phyloP scores from a whole-genome alignment of 495 filamentous ascomycete species.

The Hypoxylon rickii region DNA sequence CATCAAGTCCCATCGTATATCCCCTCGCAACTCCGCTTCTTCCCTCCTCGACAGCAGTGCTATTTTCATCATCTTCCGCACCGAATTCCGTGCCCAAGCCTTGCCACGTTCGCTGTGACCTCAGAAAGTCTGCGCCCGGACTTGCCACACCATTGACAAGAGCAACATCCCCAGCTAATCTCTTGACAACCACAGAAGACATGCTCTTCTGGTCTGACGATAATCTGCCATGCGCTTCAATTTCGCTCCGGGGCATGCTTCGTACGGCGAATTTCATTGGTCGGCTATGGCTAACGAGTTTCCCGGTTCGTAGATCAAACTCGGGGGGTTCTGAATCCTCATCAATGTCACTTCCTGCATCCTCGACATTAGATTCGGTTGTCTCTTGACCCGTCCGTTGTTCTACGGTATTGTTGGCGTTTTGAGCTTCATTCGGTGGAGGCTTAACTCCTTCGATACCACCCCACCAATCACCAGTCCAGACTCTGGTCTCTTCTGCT shows the following conservation, averaged over 20 bases:
- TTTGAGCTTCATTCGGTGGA: not conserved
- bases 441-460: conserved; percentile 64
- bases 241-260: conserved; percentile 33
- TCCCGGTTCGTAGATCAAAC: conserved; percentile 88
- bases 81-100: conserved; percentile 86
- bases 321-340: conserved; percentile 73
- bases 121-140: conserved; percentile 86
- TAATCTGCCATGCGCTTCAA: conserved; percentile 16
- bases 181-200: conserved; percentile 40
- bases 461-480: conserved; percentile 77
- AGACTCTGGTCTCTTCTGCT: conserved; percentile 70
- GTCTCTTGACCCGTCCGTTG: conserved; percentile 18
- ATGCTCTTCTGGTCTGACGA: conserved; percentile 10
- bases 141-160: conserved; percentile 80
- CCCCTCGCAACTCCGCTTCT: conserved; percentile 88
- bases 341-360: conserved; percentile 41
- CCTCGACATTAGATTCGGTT: conserved; percentile 33
- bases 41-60: conserved; percentile 74
- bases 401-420: conserved; percentile 14
- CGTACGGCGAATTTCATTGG: conserved; percentile 64
- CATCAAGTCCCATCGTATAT: conserved; percentile 72
- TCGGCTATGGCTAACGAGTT: conserved; percentile 79
- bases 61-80: conserved; percentile 56
- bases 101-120: conserved; percentile 84
- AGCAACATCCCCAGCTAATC: conserved; percentile 60